Evolutionary conservation across 2,329 filamentous ascomycete genomes (phyloP).

Genomic region (Chlorencoelia australis): DNA sequence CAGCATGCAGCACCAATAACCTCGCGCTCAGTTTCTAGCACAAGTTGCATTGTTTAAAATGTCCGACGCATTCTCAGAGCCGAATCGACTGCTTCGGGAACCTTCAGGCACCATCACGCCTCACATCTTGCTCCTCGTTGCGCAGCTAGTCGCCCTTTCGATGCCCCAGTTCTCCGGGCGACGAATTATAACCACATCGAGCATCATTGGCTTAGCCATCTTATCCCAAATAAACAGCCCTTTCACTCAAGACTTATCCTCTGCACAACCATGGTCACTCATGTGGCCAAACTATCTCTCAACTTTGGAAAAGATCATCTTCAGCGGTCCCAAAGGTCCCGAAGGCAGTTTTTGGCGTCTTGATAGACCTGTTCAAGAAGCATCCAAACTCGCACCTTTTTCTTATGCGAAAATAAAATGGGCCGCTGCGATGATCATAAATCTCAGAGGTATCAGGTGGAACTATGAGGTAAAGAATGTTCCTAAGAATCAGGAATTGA

Average conservation of each 20-base stretch:
- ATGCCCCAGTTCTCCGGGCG: neutral
- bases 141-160: constrained; percentile 1
- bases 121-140: neutral
- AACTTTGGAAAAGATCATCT: constrained; percentile 2
- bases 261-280: constrained; percentile 4
- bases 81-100: too few species aligned
- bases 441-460: constrained; percentile 4
- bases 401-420: neutral
- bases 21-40: too few species aligned
- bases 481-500: neutral
- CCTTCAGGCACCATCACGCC: too few species aligned
- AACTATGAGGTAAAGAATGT: constrained; percentile 5
- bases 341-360: constrained; percentile 3
- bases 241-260: constrained; percentile 4
- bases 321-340: neutral
- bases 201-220: constrained; percentile 1
- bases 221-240: neutral
- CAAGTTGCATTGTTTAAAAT: too few species aligned
- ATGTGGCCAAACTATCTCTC: constrained; percentile 2
- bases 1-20: too few species aligned
- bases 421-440: constrained; percentile 2
- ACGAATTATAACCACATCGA: neutral
- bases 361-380: constrained; percentile 3
- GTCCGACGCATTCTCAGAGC: too few species aligned
- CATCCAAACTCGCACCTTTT: neutral